Base-by-base conservation (phyloP, 1,139 yeast species). In the Kurtzmaniella quercitrusa region DNA sequence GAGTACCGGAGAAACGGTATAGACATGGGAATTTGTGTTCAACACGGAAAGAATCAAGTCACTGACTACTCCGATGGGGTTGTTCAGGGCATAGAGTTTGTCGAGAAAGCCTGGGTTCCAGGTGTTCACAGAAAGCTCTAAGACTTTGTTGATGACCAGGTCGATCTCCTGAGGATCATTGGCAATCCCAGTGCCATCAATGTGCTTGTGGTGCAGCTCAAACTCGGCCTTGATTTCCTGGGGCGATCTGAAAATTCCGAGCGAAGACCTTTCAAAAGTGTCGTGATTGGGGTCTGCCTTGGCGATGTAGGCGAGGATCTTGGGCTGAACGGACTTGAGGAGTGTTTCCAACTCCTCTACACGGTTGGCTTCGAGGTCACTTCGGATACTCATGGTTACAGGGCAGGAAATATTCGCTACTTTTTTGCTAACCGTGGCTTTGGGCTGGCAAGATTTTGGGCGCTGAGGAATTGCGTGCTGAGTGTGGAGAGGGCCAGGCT, bases 71-170 rank as follows among this genome's bases (percentile, higher is more conserved):
- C 96, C 96, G 41, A 86, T 83, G 1, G 95, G 93, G 59, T 87
- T 87, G 37, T 88, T 86, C 24, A 89, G 79, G 0, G 95, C 95
- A 55, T 87, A 88, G 47, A 88, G 68, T 61, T 88, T 88, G 60
- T 88, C 96, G 66, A 88, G 64, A 55, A 88, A 88, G 1, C 95
- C 95, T 0, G 87, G 85, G 56, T 84, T 85, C 95, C 95, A 88
- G 0, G 95, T 88, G 46, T 83, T 86, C 36, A 86, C 90, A 0
- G 94, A 84, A 55, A 82, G 77, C 41, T 77, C 64, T 48, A 88
- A 65, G 2, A 88, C 79, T 39, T 70, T 64, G 51, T 85, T 85
- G 43, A 85, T 73, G 12, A 77, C 70, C 2, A 60, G 59, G 39
- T 76, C 60, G 4, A 85, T 66, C 40, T 55, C 50, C 11, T 48